Evolutionary conservation across 2,329 filamentous ascomycete genomes (phyloP).

Genomic region (Colletotrichum higginsianum): DNA sequence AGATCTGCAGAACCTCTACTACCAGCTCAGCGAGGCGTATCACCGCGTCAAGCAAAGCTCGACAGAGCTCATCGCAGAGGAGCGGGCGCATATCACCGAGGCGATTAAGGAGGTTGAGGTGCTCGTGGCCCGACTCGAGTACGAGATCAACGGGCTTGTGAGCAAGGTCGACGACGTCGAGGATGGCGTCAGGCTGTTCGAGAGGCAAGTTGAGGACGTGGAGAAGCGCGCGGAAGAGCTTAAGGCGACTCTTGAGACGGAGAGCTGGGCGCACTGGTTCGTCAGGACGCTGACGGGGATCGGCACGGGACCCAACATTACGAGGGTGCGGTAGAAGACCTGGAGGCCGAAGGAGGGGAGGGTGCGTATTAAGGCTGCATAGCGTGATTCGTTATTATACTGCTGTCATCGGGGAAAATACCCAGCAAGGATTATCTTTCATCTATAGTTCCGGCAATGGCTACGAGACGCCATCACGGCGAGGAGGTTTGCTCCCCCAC

Average conservation of each 20-base stretch:
- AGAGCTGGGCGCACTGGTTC: conserved; percentile 76
- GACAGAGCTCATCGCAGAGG: conserved; percentile 77
- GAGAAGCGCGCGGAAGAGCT: conserved; percentile 76
- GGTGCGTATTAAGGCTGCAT: conserved; percentile 33
- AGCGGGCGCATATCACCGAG: conserved; percentile 79
- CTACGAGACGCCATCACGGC: neutral
- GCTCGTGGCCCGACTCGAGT: conserved; percentile 88
- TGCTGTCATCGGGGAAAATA: conserved; percentile 30
- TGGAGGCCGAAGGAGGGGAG: neutral
- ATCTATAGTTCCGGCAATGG: conserved; percentile 12
- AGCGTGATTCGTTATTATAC: conserved; percentile 28
- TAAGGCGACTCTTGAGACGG: conserved; percentile 73
- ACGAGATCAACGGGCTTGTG: conserved; percentile 87
- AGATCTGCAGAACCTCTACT: conserved; percentile 77
- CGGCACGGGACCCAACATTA: conserved; percentile 72
- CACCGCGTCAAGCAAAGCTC: conserved; percentile 77
- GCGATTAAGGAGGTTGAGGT: conserved; percentile 84
- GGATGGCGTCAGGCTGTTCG: conserved; percentile 84
- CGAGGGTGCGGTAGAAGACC: conserved; percentile 46
- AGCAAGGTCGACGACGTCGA: conserved; percentile 90
- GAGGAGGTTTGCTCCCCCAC: neutral
- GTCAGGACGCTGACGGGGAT: conserved; percentile 73
- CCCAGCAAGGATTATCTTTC: conserved; percentile 25
- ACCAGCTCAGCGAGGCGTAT: conserved; percentile 79
- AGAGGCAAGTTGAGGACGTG: conserved; percentile 81